phyloP scores from a whole-genome alignment of 148 eudicot species.

The Chenopodium suecicum region DNA sequence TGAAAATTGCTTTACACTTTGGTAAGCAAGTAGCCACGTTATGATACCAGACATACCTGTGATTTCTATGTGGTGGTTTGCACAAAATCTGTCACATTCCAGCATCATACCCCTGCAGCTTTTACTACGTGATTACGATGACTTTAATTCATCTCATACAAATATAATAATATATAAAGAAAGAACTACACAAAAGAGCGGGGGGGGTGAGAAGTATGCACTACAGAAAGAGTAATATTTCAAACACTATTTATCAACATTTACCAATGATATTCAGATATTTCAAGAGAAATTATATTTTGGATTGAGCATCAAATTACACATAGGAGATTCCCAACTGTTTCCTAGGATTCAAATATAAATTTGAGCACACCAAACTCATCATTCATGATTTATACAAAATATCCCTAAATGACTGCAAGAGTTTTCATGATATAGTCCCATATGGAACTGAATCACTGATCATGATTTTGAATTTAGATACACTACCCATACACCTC shows the following conservation, averaged over 20 bases:
- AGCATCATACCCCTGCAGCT: not conserved
- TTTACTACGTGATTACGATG: not conserved
- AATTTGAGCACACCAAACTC: not conserved
- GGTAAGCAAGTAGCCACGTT: not conserved
- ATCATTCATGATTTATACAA: not conserved
- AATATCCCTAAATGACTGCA: not conserved
- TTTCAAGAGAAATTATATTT: too few relatives aligned
- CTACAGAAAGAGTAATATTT: not conserved
- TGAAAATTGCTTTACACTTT: not conserved
- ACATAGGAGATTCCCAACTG: not conserved
- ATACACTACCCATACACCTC: not conserved
- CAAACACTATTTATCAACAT: not conserved
- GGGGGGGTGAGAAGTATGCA: too few relatives aligned
- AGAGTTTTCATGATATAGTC: not conserved
- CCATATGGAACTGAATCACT: not conserved
- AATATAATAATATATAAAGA: not conserved
- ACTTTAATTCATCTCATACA: not conserved
- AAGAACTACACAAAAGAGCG: not conserved
- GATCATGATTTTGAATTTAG: too few relatives aligned
- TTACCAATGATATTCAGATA: too few relatives aligned
- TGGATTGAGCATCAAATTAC: not conserved
- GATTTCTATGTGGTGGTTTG: not conserved
- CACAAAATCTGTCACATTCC: not conserved
- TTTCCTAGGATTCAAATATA: not conserved
- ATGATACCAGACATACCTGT: not conserved